Conservation (phyloP, 2,329 filamentous ascomycete genomes). For the Microascus cirrosus region DNA sequence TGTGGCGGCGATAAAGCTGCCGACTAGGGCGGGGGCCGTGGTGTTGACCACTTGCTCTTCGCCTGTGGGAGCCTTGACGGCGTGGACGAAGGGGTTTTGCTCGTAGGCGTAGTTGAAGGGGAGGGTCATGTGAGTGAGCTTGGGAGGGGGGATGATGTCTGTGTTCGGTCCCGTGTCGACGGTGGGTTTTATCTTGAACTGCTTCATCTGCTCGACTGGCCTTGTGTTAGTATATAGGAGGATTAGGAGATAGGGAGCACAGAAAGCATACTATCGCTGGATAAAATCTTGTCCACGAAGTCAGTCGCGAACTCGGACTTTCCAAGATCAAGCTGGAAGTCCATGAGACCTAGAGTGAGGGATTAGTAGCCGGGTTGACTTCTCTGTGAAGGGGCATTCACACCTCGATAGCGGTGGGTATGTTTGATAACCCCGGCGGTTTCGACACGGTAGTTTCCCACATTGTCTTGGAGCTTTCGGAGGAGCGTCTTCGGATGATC, state of each 20-base stretch:
- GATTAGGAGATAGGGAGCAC: neutral
- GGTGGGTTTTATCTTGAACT: conserved; percentile 56
- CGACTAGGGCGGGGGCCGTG: conserved; percentile 45
- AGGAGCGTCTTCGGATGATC: conserved; percentile 46
- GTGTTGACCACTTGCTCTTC: conserved; percentile 42
- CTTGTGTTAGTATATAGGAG: neutral
- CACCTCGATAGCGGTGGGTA: conserved; percentile 76
- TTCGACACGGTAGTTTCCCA: conserved; percentile 53
- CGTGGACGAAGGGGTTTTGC: conserved; percentile 69
- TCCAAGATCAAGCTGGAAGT: conserved; percentile 72
- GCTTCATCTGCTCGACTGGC: conserved; percentile 36
- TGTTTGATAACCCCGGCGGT: conserved; percentile 62
- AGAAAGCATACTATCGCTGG: conserved; percentile 51
- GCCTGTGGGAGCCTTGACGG: conserved; percentile 45
- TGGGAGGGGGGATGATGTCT: conserved; percentile 68
- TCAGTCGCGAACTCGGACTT: conserved; percentile 59
- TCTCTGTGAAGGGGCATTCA: conserved; percentile 5
- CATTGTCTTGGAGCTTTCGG: conserved; percentile 60
- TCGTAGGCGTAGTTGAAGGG: conserved; percentile 75
- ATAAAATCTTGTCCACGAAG: conserved; percentile 60
- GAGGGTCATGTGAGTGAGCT: conserved; percentile 62
- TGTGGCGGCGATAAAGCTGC: conserved; percentile 48
- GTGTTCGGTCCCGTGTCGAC: conserved; percentile 47
- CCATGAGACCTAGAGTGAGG: conserved; percentile 54
- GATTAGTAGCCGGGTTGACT: neutral